Conservation (phyloP, 495 filamentous ascomycete genomes). For the Trichoderma virens region DNA sequence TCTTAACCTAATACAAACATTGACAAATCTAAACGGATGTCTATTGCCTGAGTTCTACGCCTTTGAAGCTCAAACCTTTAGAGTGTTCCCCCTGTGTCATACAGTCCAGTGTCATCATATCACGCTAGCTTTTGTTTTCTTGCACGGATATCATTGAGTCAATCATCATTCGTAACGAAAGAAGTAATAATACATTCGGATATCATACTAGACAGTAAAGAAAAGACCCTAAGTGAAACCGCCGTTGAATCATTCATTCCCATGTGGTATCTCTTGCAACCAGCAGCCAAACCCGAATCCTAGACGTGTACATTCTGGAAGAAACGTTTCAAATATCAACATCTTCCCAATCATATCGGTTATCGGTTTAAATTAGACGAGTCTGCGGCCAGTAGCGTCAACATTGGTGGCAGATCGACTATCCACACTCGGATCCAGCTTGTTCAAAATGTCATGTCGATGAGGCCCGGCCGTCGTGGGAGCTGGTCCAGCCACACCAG, state of each 20-base stretch:
- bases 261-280: background rate
- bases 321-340: background rate
- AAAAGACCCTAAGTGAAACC: too few species aligned
- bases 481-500: slow-evolving; percentile 19
- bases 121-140: too few species aligned
- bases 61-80: too few species aligned
- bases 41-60: too few species aligned
- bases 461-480: slow-evolving; percentile 37
- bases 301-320: background rate
- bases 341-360: background rate
- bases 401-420: slow-evolving; percentile 20
- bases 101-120: too few species aligned
- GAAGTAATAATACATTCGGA: too few species aligned
- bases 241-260: background rate
- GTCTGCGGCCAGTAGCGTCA: slow-evolving; percentile 20
- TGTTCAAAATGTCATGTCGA: slow-evolving; percentile 43
- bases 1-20: too few species aligned
- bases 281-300: background rate
- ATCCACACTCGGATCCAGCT: slow-evolving; percentile 47
- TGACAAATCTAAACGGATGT: too few species aligned
- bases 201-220: too few species aligned
- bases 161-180: background rate
- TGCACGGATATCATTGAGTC: too few species aligned
- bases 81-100: too few species aligned
- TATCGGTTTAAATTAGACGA: background rate